phyloP scores from a whole-genome alignment of 2,329 filamentous ascomycete genomes.

The Exophiala lecanii-corni region DNA sequence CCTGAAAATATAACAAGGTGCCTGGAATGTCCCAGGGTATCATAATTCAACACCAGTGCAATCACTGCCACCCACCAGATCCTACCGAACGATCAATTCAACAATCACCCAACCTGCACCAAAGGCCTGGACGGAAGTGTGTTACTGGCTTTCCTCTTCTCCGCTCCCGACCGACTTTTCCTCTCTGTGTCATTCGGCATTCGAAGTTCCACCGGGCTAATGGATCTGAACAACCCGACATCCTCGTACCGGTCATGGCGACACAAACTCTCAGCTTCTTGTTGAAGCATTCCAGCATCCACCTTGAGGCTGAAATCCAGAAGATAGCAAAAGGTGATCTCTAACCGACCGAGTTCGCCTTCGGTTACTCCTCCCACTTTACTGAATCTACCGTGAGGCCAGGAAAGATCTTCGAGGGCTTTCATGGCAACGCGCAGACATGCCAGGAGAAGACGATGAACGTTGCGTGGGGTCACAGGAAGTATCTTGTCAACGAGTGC shows the following conservation, averaged over 20 bases:
- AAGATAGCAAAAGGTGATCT: constrained; percentile 84
- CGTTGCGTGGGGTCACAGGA: constrained; percentile 75
- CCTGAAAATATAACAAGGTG: too few relatives aligned
- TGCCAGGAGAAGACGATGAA: constrained; percentile 79
- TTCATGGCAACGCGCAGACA: constrained; percentile 88
- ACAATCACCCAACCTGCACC: constrained; percentile 19
- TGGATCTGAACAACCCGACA: constrained; percentile 10
- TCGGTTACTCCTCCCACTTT: constrained; percentile 85
- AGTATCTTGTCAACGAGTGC: constrained; percentile 73
- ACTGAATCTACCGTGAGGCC: constrained; percentile 76
- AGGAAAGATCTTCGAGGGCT: constrained; percentile 85
- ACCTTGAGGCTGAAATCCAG: constrained; percentile 77
- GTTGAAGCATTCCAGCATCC: constrained; percentile 50
- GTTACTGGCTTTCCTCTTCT: constrained; percentile 27
- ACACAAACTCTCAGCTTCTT: constrained; percentile 44
- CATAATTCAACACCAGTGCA: too few relatives aligned
- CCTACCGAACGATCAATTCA: too few relatives aligned
- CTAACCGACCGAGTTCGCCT: constrained; percentile 72
- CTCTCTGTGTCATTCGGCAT: constrained; percentile 16
- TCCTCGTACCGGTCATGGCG: constrained; percentile 27
- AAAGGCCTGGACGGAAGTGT: constrained; percentile 23
- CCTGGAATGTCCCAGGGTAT: too few relatives aligned
- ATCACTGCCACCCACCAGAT: too few relatives aligned
- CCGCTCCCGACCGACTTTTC: constrained; percentile 10
- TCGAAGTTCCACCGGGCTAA: constrained; percentile 13